These are phyloP conservation scores for Tausonia pullulans DNA, from an alignment of 1,284 basidiomycete genomes.

Conservation along the genomic window DNA sequence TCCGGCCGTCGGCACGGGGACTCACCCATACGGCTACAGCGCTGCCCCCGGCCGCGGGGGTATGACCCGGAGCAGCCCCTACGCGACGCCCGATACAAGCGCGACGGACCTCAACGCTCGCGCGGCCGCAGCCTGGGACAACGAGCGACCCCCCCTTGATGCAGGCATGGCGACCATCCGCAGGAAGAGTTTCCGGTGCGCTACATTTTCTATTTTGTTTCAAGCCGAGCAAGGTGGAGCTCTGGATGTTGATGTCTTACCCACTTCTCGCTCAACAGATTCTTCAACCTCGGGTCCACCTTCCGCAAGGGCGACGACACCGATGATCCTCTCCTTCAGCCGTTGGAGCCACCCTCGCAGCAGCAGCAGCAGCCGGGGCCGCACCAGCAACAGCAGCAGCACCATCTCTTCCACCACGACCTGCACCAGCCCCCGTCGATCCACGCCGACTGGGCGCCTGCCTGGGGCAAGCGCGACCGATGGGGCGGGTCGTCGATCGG, in stretches of 20 bases:
- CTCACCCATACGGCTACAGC: not conserved
- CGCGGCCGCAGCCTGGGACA: slow-evolving; percentile 7
- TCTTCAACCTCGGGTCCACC: slow-evolving; percentile 5
- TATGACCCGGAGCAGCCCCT: not conserved
- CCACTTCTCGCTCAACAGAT: not conserved
- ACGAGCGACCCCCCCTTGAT: not conserved
- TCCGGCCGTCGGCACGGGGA: not conserved
- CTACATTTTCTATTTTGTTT: not conserved
- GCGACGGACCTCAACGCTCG: slow-evolving; percentile 2
- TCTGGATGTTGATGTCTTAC: not conserved
- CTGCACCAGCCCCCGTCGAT: no score
- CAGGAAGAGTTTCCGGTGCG: slow-evolving; percentile 10
- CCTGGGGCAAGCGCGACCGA: no score
- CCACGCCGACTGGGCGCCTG: no score
- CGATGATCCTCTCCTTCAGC: no score
- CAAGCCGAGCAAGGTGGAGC: not conserved
- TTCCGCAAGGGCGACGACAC: not conserved
- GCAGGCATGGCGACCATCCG: not conserved
- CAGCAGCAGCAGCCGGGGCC: no score
- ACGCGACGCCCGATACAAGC: slow-evolving; percentile 5
- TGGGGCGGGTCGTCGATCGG: no score
- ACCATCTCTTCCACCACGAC: no score
- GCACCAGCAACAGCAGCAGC: no score
- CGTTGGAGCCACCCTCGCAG: no score
- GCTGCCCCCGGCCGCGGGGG: not conserved